Base-by-base conservation (phyloP, 192 early-diverging fungal species). In the Glomus cerebriforme region DNA sequence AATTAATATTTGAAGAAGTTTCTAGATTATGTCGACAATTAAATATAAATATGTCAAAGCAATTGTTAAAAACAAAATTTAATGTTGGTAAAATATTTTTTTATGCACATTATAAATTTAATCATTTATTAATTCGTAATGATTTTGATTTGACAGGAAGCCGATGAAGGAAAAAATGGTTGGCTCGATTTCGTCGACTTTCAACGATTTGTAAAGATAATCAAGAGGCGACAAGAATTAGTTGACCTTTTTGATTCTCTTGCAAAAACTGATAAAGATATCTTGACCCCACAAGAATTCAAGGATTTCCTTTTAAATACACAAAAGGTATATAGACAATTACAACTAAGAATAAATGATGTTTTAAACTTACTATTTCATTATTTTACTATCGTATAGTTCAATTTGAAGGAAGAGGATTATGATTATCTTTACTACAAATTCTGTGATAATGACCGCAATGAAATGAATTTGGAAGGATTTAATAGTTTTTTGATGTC, bases 401-500 rank as follows among this genome's bases (percentile, higher is more conserved):
- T 73, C 13, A 75, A 73, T 9, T 85, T 87, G 77, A 82, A 83
- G 8, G 79, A 84, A 7, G 82, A 88, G 7, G 84, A 88, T 10
- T 90, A 84, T 80, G 63, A 81, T 27, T 88, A 89, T 24, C 81
- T 90, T 22, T 93, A 89, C 75, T 59, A 81, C 32, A 92, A 93
- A 79, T 91, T 83, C 27, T 15, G 73, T 32, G 83, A 86, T 60
- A 83, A 86, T 68, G 81, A 78, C 5, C 43, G 65, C 10, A 72
- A 81, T 2, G 83, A 79, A 32, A 92, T 92, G 88, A 87, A 82
- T n/a, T 77, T 91, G 32, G 90, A 92, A 58, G 91, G 90, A 34
- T 88, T 93, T 71, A 83, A 85, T 22, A 89, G 88, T 2, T 93
- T 92, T 81, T 71, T 93, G 37, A 49, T 93, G 27, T 91, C 92